Percentiles rank a stretch among this genome's conserved stretches.
phyloP scores from a whole-genome alignment of 106 monocot genomes.

The Dendrobium huoshanense region DNA sequence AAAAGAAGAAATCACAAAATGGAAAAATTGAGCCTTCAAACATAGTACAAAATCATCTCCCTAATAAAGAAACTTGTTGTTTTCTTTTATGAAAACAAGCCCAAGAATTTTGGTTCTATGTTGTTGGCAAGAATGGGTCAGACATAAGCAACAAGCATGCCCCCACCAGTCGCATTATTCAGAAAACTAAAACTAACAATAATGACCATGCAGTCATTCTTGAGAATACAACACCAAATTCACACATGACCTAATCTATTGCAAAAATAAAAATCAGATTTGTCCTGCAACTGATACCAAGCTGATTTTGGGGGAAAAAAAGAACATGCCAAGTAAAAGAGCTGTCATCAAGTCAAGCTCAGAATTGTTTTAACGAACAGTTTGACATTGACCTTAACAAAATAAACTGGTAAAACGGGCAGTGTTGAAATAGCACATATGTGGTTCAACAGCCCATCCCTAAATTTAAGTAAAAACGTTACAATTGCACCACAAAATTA shows the following conservation, averaged over 20 bases:
- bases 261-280: too few relatives aligned
- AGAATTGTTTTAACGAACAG: neutral
- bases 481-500: too few relatives aligned
- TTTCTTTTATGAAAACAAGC: neutral
- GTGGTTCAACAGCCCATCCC: neutral
- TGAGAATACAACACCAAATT: neutral
- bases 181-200: neutral
- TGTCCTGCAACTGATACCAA: too few relatives aligned
- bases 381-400: neutral
- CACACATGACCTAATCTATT: neutral
- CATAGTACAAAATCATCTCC: neutral
- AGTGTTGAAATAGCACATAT: neutral
- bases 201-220: neutral
- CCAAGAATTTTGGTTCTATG: neutral
- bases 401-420: neutral
- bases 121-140: neutral
- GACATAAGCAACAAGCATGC: neutral
- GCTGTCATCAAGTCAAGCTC: neutral
- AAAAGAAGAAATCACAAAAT: neutral
- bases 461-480: too few relatives aligned
- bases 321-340: neutral
- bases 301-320: neutral
- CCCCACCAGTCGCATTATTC: neutral
- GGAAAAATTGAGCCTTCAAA: neutral
- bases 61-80: neutral